Conservation (phyloP, 208 protist genomes). For the Wallacemonas sp. region DNA sequence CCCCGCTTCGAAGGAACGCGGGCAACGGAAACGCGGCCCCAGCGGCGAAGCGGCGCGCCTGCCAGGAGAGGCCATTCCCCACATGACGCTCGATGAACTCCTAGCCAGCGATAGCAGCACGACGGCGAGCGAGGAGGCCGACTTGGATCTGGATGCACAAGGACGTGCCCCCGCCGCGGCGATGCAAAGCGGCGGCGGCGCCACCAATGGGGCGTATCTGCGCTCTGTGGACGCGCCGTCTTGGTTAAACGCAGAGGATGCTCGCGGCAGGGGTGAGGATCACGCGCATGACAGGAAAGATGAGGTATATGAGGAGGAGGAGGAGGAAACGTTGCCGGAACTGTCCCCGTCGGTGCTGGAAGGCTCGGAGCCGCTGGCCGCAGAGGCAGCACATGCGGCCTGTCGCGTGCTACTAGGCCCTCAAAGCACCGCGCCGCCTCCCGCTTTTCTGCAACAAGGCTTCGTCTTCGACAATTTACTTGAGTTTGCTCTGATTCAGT, state of each 20-base stretch:
- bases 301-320: background rate
- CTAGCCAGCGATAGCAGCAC: constrained; percentile 33
- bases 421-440: constrained; percentile 15
- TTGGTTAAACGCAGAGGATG: too few relatives aligned
- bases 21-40: background rate
- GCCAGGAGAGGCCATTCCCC: background rate
- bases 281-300: constrained; percentile 10
- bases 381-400: constrained; percentile 34
- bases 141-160: background rate
- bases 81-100: constrained; percentile 49
- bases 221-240: too few relatives aligned
- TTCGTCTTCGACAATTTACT: constrained; percentile 64
- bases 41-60: background rate
- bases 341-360: constrained; percentile 1
- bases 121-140: background rate
- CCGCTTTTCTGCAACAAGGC: constrained; percentile 61
- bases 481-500: constrained; percentile 71
- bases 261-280: background rate
- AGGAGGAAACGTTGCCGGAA: constrained; percentile 11
- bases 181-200: constrained; percentile 13
- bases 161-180: background rate
- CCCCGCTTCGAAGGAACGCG: too few relatives aligned
- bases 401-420: constrained; percentile 48
- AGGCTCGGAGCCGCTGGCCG: constrained; percentile 17
- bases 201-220: too few relatives aligned